Evolutionary conservation across 768 basidiomycete species (phyloP).

Genomic region (Termitomyces sp.): DNA sequence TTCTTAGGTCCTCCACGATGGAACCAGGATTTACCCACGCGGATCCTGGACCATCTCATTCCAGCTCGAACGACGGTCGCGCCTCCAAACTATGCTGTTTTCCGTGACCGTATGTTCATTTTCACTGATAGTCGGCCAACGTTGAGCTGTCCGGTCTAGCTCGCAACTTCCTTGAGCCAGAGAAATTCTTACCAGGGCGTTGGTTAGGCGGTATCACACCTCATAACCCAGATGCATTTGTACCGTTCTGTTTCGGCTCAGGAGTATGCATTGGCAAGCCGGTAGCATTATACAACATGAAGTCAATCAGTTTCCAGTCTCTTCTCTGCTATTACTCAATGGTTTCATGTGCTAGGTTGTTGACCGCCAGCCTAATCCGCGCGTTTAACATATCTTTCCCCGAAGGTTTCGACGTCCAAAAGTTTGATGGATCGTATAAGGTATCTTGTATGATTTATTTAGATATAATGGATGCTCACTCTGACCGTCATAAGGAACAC

Average conservation of each 20-base stretch:
- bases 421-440: background rate
- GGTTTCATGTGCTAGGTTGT: background rate
- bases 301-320: background rate
- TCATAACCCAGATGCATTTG: background rate
- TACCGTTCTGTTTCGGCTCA: background rate
- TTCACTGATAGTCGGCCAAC: no score
- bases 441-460: background rate
- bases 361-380: background rate
- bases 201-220: background rate
- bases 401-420: background rate
- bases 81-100: background rate
- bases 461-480: background rate
- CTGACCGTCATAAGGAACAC: background rate
- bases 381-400: background rate
- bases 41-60: background rate
- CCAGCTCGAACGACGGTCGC: background rate
- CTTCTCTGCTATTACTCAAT: background rate
- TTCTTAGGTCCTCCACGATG: background rate
- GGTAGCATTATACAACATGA: background rate
- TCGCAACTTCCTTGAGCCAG: background rate
- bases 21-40: background rate
- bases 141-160: background rate
- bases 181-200: background rate
- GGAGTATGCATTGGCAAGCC: background rate
- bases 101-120: background rate